These are phyloP conservation scores for Ophiosphaerella herpotricha DNA, from an alignment of 2,329 filamentous ascomycete genomes.

Conservation along the genomic window DNA sequence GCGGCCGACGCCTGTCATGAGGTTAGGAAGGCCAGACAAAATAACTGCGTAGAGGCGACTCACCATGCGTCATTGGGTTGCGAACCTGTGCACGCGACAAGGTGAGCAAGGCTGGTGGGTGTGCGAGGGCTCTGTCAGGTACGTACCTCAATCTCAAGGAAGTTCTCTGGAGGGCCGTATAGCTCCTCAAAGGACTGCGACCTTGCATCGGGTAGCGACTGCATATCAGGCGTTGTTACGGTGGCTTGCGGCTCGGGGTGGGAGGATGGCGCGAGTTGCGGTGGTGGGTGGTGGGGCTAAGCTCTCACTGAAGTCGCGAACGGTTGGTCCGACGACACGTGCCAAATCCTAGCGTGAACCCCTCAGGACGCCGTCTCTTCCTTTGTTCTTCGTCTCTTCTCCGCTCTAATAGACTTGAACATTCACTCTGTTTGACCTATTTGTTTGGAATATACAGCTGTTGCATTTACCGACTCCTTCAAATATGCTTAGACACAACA, in stretches of 20 bases:
- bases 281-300: conserved; percentile 18
- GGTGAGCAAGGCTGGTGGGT: conserved; percentile 23
- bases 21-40: conserved; percentile 3
- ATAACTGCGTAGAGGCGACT: background rate
- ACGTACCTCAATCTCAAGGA: conserved; percentile 91
- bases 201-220: conserved; percentile 69
- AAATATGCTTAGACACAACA: background rate
- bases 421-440: too few relatives aligned
- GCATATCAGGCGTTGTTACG: conserved; percentile 51
- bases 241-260: conserved; percentile 1
- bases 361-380: too few relatives aligned
- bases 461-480: background rate
- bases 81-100: conserved; percentile 67
- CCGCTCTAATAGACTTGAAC: too few relatives aligned
- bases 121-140: conserved; percentile 7
- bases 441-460: background rate
- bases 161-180: conserved; percentile 97
- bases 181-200: conserved; percentile 98
- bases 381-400: too few relatives aligned
- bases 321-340: conserved; percentile 14
- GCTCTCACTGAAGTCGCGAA: conserved; percentile 8
- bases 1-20: conserved; percentile 90
- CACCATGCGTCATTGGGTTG: conserved; percentile 63
- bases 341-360: conserved; percentile 1
- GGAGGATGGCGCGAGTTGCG: conserved; percentile 13